A percentile compares a stretch with the other conserved stretches of the same genome.
Evolutionary conservation across 192 early-diverging fungal genomes (phyloP).

Genomic region (Cetraspora pellucida): DNA sequence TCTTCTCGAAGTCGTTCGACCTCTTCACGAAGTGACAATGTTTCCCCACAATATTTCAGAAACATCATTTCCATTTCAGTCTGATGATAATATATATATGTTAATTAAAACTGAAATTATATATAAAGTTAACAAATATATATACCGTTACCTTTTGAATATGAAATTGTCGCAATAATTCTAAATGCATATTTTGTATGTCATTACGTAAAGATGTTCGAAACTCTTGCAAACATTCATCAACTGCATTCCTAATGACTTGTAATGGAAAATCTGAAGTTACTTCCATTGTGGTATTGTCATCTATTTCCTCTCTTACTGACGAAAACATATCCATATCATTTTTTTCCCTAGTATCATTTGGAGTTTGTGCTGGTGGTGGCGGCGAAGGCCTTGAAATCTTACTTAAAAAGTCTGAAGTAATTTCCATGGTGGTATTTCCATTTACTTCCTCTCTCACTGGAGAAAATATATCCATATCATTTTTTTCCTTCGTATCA

Average conservation of each 20-base stretch:
- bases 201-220: conserved; percentile 55
- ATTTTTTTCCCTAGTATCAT: no score
- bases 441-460: conserved; percentile 34
- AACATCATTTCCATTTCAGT: conserved; percentile 61
- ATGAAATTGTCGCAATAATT: conserved; percentile 67
- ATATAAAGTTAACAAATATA: background rate
- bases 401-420: background rate
- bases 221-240: conserved; percentile 63
- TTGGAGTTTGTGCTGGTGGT: background rate
- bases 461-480: conserved; percentile 60
- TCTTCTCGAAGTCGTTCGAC: conserved; percentile 57
- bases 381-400: background rate
- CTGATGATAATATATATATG: conserved; percentile 33
- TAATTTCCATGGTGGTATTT: no score
- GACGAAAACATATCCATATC: no score
- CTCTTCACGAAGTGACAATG: conserved; percentile 55
- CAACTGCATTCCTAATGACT: conserved; percentile 60
- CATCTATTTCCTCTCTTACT: background rate
- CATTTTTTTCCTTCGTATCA: conserved; percentile 30
- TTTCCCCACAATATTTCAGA: conserved; percentile 51
- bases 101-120: background rate
- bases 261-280: conserved; percentile 37
- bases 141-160: conserved; percentile 57
- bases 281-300: background rate
- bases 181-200: conserved; percentile 74